Conservation (phyloP, 2,329 filamentous ascomycete species). For the Davidsoniella eucalypti region DNA sequence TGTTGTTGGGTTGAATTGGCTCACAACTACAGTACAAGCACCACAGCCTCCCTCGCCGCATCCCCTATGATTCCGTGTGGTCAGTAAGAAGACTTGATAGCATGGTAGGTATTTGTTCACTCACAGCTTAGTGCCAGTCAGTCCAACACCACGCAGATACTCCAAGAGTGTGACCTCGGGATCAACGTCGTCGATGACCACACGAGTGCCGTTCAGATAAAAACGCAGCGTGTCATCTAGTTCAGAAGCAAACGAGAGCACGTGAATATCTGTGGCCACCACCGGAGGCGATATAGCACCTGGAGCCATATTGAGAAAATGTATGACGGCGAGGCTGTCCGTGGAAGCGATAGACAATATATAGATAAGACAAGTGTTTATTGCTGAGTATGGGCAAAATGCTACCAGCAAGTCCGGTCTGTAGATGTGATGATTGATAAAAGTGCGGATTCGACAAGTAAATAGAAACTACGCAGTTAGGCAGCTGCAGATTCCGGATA, state of each 20-base stretch:
- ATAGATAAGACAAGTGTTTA: too few relatives aligned
- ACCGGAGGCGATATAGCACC: neutral
- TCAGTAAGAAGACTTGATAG: too few relatives aligned
- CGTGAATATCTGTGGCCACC: neutral
- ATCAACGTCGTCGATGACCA: slow-evolving; percentile 71
- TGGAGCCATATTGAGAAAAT: neutral
- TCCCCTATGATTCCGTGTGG: slow-evolving; percentile 31
- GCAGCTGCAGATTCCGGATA: too few relatives aligned
- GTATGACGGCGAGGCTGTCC: too few relatives aligned
- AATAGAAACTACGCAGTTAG: too few relatives aligned
- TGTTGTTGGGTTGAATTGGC: slow-evolving; percentile 83
- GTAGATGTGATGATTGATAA: too few relatives aligned
- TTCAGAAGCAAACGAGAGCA: slow-evolving; percentile 41
- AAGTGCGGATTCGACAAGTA: too few relatives aligned
- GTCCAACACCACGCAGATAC: slow-evolving; percentile 78
- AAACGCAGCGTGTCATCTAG: slow-evolving; percentile 85
- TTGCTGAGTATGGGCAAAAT: too few relatives aligned
- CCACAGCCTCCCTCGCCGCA: slow-evolving; percentile 95
- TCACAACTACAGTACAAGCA: slow-evolving; percentile 88
- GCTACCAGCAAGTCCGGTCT: too few relatives aligned
- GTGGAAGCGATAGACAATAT: too few relatives aligned
- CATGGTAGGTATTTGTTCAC: slow-evolving; percentile 15
- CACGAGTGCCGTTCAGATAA: slow-evolving; percentile 85
- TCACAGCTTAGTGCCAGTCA: slow-evolving; percentile 84
- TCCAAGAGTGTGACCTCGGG: slow-evolving; percentile 85